Evolutionary conservation across 495 filamentous ascomycete genomes (phyloP), one percentile per base, ranked within the genome.

Genomic region (Aspergillus bertholletiae): DNA sequence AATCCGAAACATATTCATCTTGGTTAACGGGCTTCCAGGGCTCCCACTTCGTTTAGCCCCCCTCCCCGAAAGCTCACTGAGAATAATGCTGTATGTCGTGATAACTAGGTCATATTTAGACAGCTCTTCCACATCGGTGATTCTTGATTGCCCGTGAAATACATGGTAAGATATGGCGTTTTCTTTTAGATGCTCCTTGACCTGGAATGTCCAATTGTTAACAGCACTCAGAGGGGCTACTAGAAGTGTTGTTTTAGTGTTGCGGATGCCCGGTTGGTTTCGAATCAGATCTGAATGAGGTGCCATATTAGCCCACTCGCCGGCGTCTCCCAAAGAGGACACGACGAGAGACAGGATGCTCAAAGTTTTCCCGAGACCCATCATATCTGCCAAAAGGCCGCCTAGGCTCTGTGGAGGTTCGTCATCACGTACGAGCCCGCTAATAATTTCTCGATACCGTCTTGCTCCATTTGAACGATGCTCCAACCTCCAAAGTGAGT

Each of bases 311-410:
- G 61, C 58, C 72, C 88, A 98, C 9, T 72, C 64, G 17, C 68
- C 55, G 2, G 90, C 82, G 23, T 86, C 76, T 2, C 69, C 59
- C 3, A 87, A 70, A 0, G 89, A 86, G 17, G 75, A 77, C 2
- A 84, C 72, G 15, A 93, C 68, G 21, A 97, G 77, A 3, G 91
- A 87, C 6, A 98, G 75, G 26, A 96, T 88, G 63, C 88, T 96
- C 44, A 98, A 71, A 0, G 94, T 97, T 66, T 98, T 98, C 6
- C 94, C 94, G 15, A 98, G 73, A 34, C 94, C 94, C 94, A 98
- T 98, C 87, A 96, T 91, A 65, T 98, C 94, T 7, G 94, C 94
- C 20, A 98, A 74, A 27, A 98, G 88, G n/a, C 94, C 94, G 8
- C 94, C 94, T 1, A 86, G 74, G 0, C 83, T 79, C 54, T 91